Evolutionary conservation across 2,329 filamentous ascomycete genomes (phyloP).

Genomic region (Diaporthe ilicicola): DNA sequence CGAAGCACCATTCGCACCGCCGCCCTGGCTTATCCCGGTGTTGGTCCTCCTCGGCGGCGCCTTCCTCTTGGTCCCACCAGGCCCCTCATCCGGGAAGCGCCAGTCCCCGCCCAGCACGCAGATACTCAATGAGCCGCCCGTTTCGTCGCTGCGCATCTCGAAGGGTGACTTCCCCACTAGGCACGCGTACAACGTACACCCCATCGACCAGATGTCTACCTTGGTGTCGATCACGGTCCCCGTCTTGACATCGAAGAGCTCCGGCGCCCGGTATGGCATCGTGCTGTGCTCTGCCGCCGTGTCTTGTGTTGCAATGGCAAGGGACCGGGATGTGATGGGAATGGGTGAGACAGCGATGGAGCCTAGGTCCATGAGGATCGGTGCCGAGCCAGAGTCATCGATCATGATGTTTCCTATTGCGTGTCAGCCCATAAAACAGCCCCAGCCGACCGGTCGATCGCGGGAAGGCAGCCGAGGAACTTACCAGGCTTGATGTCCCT

Average conservation of each 20-base stretch:
- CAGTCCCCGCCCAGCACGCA: constrained; percentile 95
- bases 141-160: constrained; percentile 94
- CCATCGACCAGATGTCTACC: constrained; percentile 96
- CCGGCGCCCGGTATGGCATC: constrained; percentile 97
- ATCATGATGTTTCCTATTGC: constrained; percentile 94
- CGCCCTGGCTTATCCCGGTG: constrained; percentile 37
- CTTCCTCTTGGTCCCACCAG: constrained; percentile 60
- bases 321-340: constrained; percentile 86
- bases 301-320: constrained; percentile 93
- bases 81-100: constrained; percentile 91
- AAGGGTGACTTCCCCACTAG: constrained; percentile 97
- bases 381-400: constrained; percentile 84
- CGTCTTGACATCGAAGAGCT: constrained; percentile 97
- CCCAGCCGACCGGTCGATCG: too few species aligned
- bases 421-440: neutral
- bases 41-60: constrained; percentile 42
- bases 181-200: constrained; percentile 97
- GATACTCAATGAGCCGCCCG: constrained; percentile 89
- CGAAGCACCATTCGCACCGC: constrained; percentile 40
- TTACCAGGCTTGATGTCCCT: constrained; percentile 95
- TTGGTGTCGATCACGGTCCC: constrained; percentile 93
- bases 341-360: constrained; percentile 88
- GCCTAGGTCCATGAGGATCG: constrained; percentile 97
- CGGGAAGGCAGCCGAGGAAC: constrained; percentile 36
- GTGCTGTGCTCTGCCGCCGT: constrained; percentile 95